Percentiles rank a stretch among this genome's conserved stretches.
Conservation (phyloP, 164 flowering plant species). For the Magnolia changhungtana region DNA sequence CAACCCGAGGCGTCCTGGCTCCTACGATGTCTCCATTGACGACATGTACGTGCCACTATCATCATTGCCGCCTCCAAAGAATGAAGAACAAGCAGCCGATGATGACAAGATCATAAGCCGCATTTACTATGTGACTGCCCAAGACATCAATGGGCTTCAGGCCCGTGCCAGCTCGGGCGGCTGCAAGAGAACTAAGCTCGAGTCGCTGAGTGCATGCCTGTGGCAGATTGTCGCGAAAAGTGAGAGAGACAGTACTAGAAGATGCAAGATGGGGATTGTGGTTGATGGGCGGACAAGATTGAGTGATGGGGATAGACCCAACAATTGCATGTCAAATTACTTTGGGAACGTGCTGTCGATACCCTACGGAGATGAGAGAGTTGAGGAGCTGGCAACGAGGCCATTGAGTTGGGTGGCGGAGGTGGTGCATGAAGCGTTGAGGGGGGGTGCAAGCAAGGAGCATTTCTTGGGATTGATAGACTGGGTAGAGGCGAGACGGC, state of each 20-base stretch:
- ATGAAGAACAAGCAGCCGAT: background rate
- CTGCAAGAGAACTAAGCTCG: slow-evolving; percentile 10
- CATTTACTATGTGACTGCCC: slow-evolving; percentile 10
- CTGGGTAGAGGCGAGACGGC: slow-evolving; percentile 33
- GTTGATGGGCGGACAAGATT: slow-evolving; percentile 20
- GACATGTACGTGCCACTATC: slow-evolving; percentile 10
- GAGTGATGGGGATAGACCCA: slow-evolving; percentile 1
- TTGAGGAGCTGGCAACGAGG: slow-evolving; percentile 13
- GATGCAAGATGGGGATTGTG: slow-evolving; percentile 16
- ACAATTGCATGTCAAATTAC: slow-evolving; percentile 16
- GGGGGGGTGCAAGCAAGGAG: slow-evolving; percentile 19
- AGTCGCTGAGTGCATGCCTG: slow-evolving; percentile 11
- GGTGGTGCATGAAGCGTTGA: slow-evolving; percentile 16
- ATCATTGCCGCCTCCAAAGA: slow-evolving; percentile 1
- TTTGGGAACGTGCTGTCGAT: slow-evolving; percentile 41
- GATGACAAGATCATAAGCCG: slow-evolving; percentile 5
- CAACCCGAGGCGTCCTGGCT: slow-evolving; percentile 12
- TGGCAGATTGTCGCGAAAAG: slow-evolving; percentile 14
- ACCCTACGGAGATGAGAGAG: slow-evolving; percentile 19
- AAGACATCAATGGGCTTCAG: slow-evolving; percentile 11
- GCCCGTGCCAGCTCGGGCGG: slow-evolving; percentile 1
- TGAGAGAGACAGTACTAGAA: background rate
- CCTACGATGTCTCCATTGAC: slow-evolving; percentile 5
- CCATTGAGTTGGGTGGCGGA: slow-evolving; percentile 31
- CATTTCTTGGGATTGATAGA: slow-evolving; percentile 35